These are phyloP conservation scores for Trichoderma breve DNA, from an alignment of 2,329 filamentous ascomycete species.

Conservation along the genomic window DNA sequence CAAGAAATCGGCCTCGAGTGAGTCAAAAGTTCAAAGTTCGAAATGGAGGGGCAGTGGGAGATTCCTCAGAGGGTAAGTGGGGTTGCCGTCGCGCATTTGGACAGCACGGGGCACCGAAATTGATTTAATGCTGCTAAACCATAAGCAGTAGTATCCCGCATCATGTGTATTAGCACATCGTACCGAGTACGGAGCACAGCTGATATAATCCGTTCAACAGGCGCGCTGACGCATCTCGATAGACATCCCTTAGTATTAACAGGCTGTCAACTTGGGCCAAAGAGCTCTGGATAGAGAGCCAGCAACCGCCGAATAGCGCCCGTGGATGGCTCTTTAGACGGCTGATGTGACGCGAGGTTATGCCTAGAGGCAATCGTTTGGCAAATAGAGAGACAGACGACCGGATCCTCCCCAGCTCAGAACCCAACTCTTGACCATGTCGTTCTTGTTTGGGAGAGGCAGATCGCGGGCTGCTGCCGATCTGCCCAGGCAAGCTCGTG, in stretches of 20 bases:
- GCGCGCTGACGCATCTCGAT: conserved; percentile 14
- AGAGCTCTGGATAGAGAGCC: not conserved
- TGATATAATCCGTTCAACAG: conserved; percentile 4
- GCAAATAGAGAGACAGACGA: conserved; percentile 3
- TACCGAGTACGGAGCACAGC: not conserved
- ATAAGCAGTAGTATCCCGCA: not conserved
- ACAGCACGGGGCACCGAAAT: not conserved
- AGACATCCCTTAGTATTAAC: conserved; percentile 13
- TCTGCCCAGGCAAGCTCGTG: conserved; percentile 55
- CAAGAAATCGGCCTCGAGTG: conserved; percentile 10
- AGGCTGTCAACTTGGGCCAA: conserved; percentile 8
- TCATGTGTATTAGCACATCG: not conserved
- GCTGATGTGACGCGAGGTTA: conserved; percentile 11
- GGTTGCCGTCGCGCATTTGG: not conserved
- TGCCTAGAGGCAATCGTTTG: not conserved
- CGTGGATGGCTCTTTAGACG: not conserved
- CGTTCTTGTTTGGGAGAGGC: conserved; percentile 56
- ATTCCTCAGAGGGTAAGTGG: conserved; percentile 15
- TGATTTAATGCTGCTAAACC: not conserved
- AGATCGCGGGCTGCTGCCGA: conserved; percentile 52
- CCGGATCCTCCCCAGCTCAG: not conserved
- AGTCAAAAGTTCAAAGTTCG: conserved; percentile 9
- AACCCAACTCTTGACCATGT: conserved; percentile 37
- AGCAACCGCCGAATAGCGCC: not conserved
- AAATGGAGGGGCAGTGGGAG: not conserved